Evolutionary conservation across 495 filamentous ascomycete species (phyloP).

Genomic region (Aspergillus heteromorphus): DNA sequence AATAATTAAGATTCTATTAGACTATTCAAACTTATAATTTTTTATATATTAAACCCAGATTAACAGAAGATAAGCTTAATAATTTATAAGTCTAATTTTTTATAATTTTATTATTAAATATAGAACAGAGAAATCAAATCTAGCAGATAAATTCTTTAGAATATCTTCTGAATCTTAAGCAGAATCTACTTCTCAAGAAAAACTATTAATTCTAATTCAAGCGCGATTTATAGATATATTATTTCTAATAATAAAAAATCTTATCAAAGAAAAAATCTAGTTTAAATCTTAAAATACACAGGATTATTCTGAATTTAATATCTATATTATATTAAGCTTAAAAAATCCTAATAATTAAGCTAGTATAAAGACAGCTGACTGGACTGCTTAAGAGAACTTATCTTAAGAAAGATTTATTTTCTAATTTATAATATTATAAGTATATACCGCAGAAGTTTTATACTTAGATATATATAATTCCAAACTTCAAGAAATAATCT

Average conservation of each 20-base stretch:
- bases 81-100: neutral
- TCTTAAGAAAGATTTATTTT: neutral
- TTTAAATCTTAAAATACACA: neutral
- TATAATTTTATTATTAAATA: constrained; percentile 1
- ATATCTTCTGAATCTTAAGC: neutral
- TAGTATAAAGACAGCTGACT: neutral
- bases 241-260: neutral
- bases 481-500: too few species aligned
- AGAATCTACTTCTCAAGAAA: neutral
- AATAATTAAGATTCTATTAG: neutral
- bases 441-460: too few species aligned
- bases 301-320: neutral
- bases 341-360: neutral
- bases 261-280: neutral
- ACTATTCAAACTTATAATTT: neutral
- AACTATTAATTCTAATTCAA: neutral
- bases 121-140: neutral
- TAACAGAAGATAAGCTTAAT: neutral
- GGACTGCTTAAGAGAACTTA: neutral
- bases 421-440: neutral
- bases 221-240: too few species aligned
- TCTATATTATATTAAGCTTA: neutral
- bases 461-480: too few species aligned
- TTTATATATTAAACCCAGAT: neutral
- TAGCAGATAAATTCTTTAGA: neutral